phyloP scores from a whole-genome alignment of 768 basidiomycete genomes.

The Collybia sp. region DNA sequence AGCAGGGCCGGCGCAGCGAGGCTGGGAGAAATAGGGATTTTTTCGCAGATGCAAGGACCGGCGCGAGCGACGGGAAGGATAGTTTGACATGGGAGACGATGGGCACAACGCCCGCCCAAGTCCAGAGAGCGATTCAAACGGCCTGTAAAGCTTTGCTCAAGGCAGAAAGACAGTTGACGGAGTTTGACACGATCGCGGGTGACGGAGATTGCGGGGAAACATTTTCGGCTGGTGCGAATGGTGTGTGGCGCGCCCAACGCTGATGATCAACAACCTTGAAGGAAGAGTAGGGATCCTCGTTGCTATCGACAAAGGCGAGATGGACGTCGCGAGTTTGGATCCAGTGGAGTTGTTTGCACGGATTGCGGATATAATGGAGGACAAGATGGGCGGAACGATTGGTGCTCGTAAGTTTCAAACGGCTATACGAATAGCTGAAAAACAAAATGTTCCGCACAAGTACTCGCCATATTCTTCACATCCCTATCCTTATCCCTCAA shows the following conservation, averaged over 20 bases:
- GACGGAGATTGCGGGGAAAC: slow-evolving; percentile 64
- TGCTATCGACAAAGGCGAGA: slow-evolving; percentile 20
- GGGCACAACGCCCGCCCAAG: slow-evolving; percentile 5
- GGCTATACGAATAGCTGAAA: neutral
- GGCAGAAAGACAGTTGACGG: slow-evolving; percentile 48
- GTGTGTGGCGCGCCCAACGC: slow-evolving; percentile 6
- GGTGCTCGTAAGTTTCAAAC: slow-evolving; percentile 36
- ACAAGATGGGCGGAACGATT: slow-evolving; percentile 52
- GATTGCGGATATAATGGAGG: slow-evolving; percentile 40
- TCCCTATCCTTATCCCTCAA: slow-evolving; percentile 24
- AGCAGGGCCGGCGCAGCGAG: neutral
- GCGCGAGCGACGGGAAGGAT: neutral
- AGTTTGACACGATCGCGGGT: slow-evolving; percentile 55
- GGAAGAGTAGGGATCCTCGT: slow-evolving; percentile 23
- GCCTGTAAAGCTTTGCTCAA: slow-evolving; percentile 39
- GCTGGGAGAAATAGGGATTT: neutral
- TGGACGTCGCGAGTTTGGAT: slow-evolving; percentile 11
- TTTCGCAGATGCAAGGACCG: no score
- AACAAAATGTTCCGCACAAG: slow-evolving; percentile 15
- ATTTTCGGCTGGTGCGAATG: slow-evolving; percentile 43
- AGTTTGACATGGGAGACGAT: neutral
- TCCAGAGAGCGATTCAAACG: slow-evolving; percentile 24
- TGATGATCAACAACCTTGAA: no score
- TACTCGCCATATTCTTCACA: slow-evolving; percentile 41
- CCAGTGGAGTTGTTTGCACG: slow-evolving; percentile 17